Evolutionary conservation across 805 yeast genomes (phyloP).

Genomic region (Candida michaelii): DNA sequence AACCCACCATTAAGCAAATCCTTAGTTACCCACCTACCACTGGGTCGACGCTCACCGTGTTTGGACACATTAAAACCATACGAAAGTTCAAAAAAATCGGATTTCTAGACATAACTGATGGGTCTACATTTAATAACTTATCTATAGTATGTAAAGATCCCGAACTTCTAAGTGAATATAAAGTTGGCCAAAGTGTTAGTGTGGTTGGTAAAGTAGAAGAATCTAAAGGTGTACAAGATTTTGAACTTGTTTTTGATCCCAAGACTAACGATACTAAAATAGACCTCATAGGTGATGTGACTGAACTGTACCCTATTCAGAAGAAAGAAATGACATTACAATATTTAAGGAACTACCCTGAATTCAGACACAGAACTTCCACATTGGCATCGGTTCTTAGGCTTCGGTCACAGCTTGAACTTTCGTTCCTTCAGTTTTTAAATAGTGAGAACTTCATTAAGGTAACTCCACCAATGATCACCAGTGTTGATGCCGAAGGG

Average conservation of each 20-base stretch:
- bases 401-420: slow-evolving; percentile 68
- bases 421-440: slow-evolving; percentile 54
- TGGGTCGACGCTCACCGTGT: slow-evolving; percentile 43
- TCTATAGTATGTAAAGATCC: slow-evolving; percentile 43
- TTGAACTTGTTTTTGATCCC: slow-evolving; percentile 28
- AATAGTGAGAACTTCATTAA: slow-evolving; percentile 55
- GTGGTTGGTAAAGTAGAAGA: slow-evolving; percentile 34
- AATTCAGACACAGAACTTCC: slow-evolving; percentile 71
- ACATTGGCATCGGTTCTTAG: slow-evolving; percentile 67
- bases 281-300: slow-evolving; percentile 59
- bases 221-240: slow-evolving; percentile 33
- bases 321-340: slow-evolving; percentile 71
- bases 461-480: slow-evolving; percentile 82
- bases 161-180: slow-evolving; percentile 34
- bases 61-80: slow-evolving; percentile 69
- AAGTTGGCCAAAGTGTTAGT: slow-evolving; percentile 45
- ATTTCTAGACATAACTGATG: slow-evolving; percentile 80
- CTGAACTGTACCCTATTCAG: slow-evolving; percentile 73
- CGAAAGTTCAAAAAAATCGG: slow-evolving; percentile 73
- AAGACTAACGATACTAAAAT: slow-evolving; percentile 27
- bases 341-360: slow-evolving; percentile 70
- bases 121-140: slow-evolving; percentile 56
- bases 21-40: slow-evolving; percentile 24
- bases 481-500: slow-evolving; percentile 94
- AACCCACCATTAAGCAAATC: slow-evolving; percentile 26